Evolutionary conservation across 208 protist species (phyloP).

Genomic region (Trichomonas gallinae): DNA sequence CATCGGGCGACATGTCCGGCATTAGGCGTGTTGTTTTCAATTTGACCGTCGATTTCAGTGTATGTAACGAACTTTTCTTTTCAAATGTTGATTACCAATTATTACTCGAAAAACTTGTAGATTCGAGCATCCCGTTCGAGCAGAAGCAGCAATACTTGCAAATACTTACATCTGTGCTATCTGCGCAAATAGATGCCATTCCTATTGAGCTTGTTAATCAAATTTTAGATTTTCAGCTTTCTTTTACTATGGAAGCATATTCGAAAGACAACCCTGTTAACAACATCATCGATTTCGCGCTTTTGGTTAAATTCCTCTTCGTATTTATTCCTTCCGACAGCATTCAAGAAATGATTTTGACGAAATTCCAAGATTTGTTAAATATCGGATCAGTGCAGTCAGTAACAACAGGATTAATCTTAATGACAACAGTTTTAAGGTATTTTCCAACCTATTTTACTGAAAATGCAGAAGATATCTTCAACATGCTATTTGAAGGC

Average conservation of each 20-base stretch:
- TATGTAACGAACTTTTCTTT: no score
- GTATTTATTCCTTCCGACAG: neutral
- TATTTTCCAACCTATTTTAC: neutral
- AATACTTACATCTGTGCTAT: neutral
- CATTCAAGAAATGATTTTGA: neutral
- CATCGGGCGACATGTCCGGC: no score
- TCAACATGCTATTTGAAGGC: neutral
- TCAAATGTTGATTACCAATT: neutral
- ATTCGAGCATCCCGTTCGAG: neutral
- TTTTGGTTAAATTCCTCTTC: neutral
- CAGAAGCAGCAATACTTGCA: neutral
- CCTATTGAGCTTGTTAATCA: neutral
- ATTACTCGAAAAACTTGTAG: neutral
- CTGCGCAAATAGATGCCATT: neutral
- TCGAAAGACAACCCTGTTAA: neutral
- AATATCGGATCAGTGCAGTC: neutral
- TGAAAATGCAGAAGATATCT: neutral
- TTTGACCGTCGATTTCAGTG: no score
- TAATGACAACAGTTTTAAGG: neutral
- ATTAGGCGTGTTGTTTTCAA: no score
- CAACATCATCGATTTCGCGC: neutral
- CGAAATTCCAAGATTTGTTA: neutral
- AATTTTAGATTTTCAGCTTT: neutral
- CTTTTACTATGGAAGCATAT: neutral
- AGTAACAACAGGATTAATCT: neutral